phyloP scores from a whole-genome alignment of 2,329 filamentous ascomycete species.

The Bipolaris zeicola region DNA sequence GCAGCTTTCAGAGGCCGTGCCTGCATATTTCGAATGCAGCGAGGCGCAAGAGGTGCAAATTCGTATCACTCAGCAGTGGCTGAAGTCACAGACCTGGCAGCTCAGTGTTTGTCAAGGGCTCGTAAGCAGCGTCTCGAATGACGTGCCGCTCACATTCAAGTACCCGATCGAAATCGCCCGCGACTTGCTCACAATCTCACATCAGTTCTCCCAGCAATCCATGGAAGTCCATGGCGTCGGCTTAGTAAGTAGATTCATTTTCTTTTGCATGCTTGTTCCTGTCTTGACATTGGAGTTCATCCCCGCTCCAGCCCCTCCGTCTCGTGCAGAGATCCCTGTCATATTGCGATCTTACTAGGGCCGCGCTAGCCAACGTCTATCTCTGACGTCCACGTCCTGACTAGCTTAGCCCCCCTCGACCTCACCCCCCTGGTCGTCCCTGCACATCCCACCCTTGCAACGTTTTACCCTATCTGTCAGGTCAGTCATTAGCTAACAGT shows the following conservation, averaged over 20 bases:
- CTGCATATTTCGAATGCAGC: slow-evolving; percentile 62
- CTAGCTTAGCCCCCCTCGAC: slow-evolving; percentile 16
- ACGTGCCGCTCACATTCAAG: slow-evolving; percentile 66
- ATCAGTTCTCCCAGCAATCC: slow-evolving; percentile 71
- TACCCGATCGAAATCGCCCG: slow-evolving; percentile 67
- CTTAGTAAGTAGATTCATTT: slow-evolving; percentile 60
- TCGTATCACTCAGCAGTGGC: slow-evolving; percentile 72
- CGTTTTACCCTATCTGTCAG: slow-evolving; percentile 24
- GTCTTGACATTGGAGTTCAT: slow-evolving; percentile 17
- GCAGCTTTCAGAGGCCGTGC: slow-evolving; percentile 59
- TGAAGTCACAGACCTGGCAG: slow-evolving; percentile 74
- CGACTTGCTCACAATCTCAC: slow-evolving; percentile 66
- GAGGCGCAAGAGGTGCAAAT: slow-evolving; percentile 73
- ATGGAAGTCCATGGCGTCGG: slow-evolving; percentile 78
- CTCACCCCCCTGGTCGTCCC: slow-evolving; percentile 15
- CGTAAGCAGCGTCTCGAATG: slow-evolving; percentile 63
- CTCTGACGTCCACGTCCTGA: slow-evolving; percentile 32
- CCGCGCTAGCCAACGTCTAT: slow-evolving; percentile 36
- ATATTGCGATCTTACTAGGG: slow-evolving; percentile 27
- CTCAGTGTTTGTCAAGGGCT: slow-evolving; percentile 69
- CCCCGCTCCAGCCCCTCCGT: slow-evolving; percentile 25
- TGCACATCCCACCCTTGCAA: slow-evolving; percentile 16
- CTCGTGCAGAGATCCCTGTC: slow-evolving; percentile 28
- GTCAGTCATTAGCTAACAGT: slow-evolving; percentile 32
- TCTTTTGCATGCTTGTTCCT: slow-evolving; percentile 17